These are phyloP conservation scores for Tetragonia tetragonoides DNA, from an alignment of 148 eudicot genomes.

Conservation along the genomic window DNA sequence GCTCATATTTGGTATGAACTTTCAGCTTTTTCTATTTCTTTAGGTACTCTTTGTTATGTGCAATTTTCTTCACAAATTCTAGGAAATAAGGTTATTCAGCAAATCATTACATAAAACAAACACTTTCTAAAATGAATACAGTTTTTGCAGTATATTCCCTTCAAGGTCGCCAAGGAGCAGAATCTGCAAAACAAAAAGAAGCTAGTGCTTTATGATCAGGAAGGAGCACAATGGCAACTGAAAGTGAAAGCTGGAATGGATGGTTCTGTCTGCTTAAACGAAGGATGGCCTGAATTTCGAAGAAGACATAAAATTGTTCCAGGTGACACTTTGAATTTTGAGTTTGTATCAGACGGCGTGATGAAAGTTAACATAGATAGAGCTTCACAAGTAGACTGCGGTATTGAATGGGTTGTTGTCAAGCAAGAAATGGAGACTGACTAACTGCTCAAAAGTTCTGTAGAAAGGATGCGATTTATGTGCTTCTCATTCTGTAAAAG, in stretches of 20 bases:
- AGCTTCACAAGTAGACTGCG: not conserved
- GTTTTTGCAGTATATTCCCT: conserved; percentile 26
- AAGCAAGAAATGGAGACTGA: conserved; percentile 12
- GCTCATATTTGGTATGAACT: conserved; percentile 22
- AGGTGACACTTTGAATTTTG: conserved; percentile 25
- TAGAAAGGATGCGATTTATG: not conserved
- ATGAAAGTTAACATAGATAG: conserved; percentile 23
- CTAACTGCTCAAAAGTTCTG: not conserved
- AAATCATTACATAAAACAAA: not conserved
- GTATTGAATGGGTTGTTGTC: not conserved
- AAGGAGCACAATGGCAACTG: conserved; percentile 8
- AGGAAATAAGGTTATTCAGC: too few species aligned
- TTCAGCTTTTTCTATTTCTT: not conserved
- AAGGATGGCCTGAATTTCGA: conserved; percentile 17
- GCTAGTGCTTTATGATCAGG: conserved; percentile 13
- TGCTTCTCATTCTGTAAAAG: not conserved
- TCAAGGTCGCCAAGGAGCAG: conserved; percentile 19
- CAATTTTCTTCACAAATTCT: too few species aligned
- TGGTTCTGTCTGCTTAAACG: conserved; percentile 4
- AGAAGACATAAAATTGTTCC: conserved; percentile 6
- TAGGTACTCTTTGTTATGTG: not conserved
- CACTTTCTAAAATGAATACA: not conserved
- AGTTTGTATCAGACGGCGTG: conserved; percentile 25
- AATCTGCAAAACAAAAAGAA: conserved; percentile 5
- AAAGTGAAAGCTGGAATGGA: conserved; percentile 8